These are phyloP conservation scores for Cajanus cajan DNA, from an alignment of 306 rosid species.

Conservation along the genomic window DNA sequence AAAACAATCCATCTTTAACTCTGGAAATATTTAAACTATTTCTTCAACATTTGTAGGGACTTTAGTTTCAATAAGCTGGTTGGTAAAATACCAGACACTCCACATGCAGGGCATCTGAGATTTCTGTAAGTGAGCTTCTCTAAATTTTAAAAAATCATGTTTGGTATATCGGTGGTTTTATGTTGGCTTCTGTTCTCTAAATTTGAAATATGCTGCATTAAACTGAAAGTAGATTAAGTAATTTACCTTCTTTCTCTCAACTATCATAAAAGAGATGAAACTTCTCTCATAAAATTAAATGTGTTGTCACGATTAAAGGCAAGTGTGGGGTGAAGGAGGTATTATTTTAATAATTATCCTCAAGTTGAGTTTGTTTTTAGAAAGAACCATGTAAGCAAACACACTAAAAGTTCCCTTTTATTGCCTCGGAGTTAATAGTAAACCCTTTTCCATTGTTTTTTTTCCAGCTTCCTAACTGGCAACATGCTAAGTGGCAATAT, in stretches of 20 bases:
- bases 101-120: conserved; percentile 36
- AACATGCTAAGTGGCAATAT: conserved; percentile 70
- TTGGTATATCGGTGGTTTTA: too few species aligned
- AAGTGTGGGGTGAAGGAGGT: not conserved
- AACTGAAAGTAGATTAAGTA: not conserved
- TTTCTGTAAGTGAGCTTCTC: conserved; percentile 60
- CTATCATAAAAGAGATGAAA: conserved; percentile 20
- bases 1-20: not conserved
- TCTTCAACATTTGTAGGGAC: conserved; percentile 56
- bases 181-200: not conserved
- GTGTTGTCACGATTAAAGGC: not conserved
- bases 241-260: conserved; percentile 7
- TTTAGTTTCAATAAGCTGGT: conserved; percentile 78
- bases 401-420: not conserved
- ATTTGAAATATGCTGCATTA: conserved; percentile 1
- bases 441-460: conserved; percentile 16
- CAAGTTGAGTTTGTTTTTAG: not conserved
- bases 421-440: conserved; percentile 14
- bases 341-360: not conserved
- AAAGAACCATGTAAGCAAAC: conserved; percentile 15
- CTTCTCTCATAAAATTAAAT: not conserved
- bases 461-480: conserved; percentile 67
- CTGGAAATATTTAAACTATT: conserved; percentile 6
- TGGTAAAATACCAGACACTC: conserved; percentile 63
- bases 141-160: not conserved